phyloP scores from a whole-genome alignment of 495 filamentous ascomycete species.

The Aspergillus ellipticus region DNA sequence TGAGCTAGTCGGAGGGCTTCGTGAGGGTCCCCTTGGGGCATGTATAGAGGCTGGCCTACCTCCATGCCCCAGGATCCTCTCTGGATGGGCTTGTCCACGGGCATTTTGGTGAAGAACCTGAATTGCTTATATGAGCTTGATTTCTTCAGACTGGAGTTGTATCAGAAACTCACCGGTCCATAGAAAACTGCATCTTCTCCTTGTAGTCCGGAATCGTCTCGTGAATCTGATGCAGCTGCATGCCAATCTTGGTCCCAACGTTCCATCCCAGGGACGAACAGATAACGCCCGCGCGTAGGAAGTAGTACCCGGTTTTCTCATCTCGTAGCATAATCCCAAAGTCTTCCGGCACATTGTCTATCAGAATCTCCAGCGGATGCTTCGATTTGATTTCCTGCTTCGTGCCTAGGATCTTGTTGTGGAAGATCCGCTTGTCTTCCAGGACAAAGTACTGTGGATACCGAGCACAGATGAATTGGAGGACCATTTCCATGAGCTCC shows the following conservation, averaged over 20 bases:
- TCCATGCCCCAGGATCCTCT: slow-evolving; percentile 88
- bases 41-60: slow-evolving; percentile 71
- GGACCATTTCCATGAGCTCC: slow-evolving; percentile 84
- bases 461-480: slow-evolving; percentile 74
- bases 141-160: neutral
- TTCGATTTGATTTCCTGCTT: slow-evolving; percentile 59
- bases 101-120: slow-evolving; percentile 78
- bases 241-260: slow-evolving; percentile 69
- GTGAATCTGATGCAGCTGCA: slow-evolving; percentile 73
- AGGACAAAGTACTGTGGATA: slow-evolving; percentile 80
- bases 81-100: slow-evolving; percentile 73
- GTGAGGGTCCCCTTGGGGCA: slow-evolving; percentile 71
- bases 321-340: slow-evolving; percentile 79
- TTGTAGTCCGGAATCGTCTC: slow-evolving; percentile 79
- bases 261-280: slow-evolving; percentile 84
- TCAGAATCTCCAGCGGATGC: slow-evolving; percentile 66
- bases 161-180: slow-evolving; percentile 63
- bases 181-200: slow-evolving; percentile 84
- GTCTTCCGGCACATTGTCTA: slow-evolving; percentile 86
- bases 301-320: slow-evolving; percentile 66
- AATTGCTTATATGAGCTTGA: neutral
- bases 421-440: slow-evolving; percentile 55
- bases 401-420: slow-evolving; percentile 67
- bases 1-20: slow-evolving; percentile 55
- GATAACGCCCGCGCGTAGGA: slow-evolving; percentile 73